Percentiles rank a stretch among this genome's conserved stretches.
Evolutionary conservation across 139 green algal genomes (phyloP).

Genomic region (Chlorella sp.): DNA sequence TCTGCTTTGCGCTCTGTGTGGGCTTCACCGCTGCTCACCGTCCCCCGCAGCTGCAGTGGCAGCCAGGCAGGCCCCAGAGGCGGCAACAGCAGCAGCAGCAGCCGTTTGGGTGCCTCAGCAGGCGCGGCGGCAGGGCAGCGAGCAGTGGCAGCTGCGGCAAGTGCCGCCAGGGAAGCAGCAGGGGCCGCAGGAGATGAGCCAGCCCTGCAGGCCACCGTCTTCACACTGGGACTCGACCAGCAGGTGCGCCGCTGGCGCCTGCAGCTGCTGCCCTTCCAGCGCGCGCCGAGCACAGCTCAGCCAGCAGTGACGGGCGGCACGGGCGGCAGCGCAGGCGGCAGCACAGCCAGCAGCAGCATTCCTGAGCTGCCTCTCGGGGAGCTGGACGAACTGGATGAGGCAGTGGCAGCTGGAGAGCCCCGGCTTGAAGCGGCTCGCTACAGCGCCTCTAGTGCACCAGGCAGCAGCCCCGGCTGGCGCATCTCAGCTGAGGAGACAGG

Average conservation of each 20-base stretch:
- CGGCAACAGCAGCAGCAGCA: no score
- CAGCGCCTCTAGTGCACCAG: neutral
- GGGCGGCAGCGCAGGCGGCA: neutral
- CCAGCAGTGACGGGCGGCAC: neutral
- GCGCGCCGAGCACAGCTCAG: no score
- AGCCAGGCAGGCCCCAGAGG: no score
- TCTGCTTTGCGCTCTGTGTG: slow-evolving; percentile 50
- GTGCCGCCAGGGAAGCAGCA: neutral
- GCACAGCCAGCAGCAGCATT: neutral
- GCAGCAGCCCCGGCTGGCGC: neutral
- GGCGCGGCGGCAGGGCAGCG: neutral
- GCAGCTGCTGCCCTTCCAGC: neutral
- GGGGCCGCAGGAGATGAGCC: neutral
- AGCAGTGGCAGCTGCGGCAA: neutral
- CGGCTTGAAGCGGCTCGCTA: neutral
- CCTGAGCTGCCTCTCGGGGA: neutral
- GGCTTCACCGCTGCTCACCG: neutral
- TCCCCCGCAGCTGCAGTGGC: neutral
- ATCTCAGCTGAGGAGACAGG: slow-evolving; percentile 10
- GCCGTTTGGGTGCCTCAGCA: no score
- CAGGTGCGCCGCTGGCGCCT: slow-evolving; percentile 45
- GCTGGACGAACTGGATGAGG: no score
- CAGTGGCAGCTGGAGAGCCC: neutral
- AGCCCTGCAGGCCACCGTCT: neutral
- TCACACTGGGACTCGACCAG: slow-evolving; percentile 54